Evolutionary conservation across 192 early-diverging fungal genomes (phyloP).

Genomic region (Haplosporangium gracile): DNA sequence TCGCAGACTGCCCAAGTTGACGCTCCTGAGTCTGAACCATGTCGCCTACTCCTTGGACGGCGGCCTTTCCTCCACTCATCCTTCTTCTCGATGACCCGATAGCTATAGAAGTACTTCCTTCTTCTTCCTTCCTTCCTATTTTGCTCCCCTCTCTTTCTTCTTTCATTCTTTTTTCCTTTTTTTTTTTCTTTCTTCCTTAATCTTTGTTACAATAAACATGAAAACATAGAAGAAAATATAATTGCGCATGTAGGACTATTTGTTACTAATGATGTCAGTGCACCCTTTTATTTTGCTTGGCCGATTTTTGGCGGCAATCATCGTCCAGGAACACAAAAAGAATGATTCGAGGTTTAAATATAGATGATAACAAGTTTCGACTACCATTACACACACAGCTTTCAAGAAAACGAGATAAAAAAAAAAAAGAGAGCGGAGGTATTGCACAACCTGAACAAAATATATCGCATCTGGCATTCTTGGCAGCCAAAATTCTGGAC

Average conservation of each 20-base stretch:
- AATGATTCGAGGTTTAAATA: too few relatives aligned
- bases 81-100: neutral
- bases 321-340: neutral
- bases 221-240: neutral
- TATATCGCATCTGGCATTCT: neutral
- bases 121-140: neutral
- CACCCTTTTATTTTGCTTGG: neutral
- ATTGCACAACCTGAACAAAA: too few relatives aligned
- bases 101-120: neutral
- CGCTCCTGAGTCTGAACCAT: slow-evolving; percentile 33
- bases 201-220: neutral
- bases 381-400: too few relatives aligned
- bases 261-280: neutral
- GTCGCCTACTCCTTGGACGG: slow-evolving; percentile 19
- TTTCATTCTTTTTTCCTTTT: neutral
- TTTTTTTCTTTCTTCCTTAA: neutral
- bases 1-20: slow-evolving; percentile 11
- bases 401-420: neutral
- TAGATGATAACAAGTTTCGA: too few relatives aligned
- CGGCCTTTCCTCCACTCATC: neutral
- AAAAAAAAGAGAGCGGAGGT: neutral
- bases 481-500: neutral
- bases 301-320: neutral
- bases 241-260: neutral
- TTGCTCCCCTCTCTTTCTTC: neutral